Conservation (phyloP, 176 grass and related monocot species). For the Lolium multiflorum region DNA sequence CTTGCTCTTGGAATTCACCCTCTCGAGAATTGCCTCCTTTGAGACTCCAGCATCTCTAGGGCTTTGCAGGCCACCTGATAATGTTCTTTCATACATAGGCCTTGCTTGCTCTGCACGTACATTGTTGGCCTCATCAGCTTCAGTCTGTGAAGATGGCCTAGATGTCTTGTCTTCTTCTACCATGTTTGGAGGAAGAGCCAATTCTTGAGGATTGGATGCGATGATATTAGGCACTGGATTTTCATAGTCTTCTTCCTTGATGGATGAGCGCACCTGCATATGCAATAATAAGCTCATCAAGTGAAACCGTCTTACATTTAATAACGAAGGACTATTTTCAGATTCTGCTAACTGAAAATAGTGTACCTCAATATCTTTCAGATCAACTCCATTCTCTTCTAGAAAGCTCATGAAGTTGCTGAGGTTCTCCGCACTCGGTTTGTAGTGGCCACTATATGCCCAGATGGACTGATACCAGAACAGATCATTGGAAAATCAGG, state of each 20-base stretch:
- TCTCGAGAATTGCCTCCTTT: slow-evolving; percentile 68
- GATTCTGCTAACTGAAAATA: background rate
- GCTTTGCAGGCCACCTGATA: slow-evolving; percentile 84
- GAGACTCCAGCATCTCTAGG: slow-evolving; percentile 57
- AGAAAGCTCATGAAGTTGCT: slow-evolving; percentile 69
- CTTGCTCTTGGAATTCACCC: slow-evolving; percentile 76
- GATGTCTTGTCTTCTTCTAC: slow-evolving; percentile 22
- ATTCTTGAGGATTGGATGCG: slow-evolving; percentile 38
- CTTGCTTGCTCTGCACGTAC: slow-evolving; percentile 43
- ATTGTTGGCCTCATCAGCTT: background rate
- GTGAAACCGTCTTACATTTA: slow-evolving; percentile 16
- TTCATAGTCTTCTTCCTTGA: slow-evolving; percentile 75
- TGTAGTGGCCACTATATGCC: slow-evolving; percentile 96
- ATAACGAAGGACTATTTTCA: background rate
- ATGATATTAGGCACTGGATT: slow-evolving; percentile 42
- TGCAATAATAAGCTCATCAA: slow-evolving; percentile 21
- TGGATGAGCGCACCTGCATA: slow-evolving; percentile 66
- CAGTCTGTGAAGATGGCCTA: background rate
- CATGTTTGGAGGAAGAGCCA: slow-evolving; percentile 35
- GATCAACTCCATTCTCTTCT: slow-evolving; percentile 69
- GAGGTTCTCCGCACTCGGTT: slow-evolving; percentile 71
- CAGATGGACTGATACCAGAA: slow-evolving; percentile 61
- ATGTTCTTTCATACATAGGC: slow-evolving; percentile 68
- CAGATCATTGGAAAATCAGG: background rate
- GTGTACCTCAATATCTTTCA: slow-evolving; percentile 66